Base-by-base conservation (phyloP, 345 rosid species). In the Litchi chinensis region DNA sequence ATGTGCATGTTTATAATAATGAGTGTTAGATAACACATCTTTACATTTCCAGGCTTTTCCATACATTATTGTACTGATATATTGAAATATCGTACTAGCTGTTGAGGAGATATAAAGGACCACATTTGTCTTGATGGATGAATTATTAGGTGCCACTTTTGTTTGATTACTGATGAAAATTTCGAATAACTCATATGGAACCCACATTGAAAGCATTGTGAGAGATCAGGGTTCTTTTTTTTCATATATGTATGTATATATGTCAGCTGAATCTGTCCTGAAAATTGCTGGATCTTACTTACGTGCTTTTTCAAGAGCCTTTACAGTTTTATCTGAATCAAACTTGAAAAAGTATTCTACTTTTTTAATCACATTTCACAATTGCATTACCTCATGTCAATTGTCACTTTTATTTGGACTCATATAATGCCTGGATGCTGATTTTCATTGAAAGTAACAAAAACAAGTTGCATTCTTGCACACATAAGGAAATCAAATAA, bases 251-350 rank as follows among this genome's bases (percentile, higher is more conserved):
- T 7, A 5, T 46, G 52, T 46, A 46, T 46, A 5, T 3, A 46
- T 19, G 59, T 60, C 54, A 75, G 71, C 71, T 32, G 26, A 75
- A 75, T 19, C 28, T 19, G 67, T 65, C 78, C 18, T 28, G 60
- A 75, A 50, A 64, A 64, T 48, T 15, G 52, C 65, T 57, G 66
- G 19, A 44, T 69, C 6, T 22, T 48, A 8, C 2, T 57, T 37
- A 26, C 40, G 10, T 39, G 76, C 76, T 41, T 21, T n/a, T 62
- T 40, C 40, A 37, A 3, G 26, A 15, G 39, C 52, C 57, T 19
- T 9, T 32, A 10, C 46, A 32, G 8, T 50, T 26, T 66, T 39
- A 60, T 66, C 70, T 66, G 70, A 37, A 66, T 28, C 70, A 66
- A 37, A 28, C 21, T 0, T 66, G 3, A 60, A 60, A 66, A 66